Evolutionary conservation across 805 yeast genomes (phyloP).

Genomic region (Myxozyma sirexii): DNA sequence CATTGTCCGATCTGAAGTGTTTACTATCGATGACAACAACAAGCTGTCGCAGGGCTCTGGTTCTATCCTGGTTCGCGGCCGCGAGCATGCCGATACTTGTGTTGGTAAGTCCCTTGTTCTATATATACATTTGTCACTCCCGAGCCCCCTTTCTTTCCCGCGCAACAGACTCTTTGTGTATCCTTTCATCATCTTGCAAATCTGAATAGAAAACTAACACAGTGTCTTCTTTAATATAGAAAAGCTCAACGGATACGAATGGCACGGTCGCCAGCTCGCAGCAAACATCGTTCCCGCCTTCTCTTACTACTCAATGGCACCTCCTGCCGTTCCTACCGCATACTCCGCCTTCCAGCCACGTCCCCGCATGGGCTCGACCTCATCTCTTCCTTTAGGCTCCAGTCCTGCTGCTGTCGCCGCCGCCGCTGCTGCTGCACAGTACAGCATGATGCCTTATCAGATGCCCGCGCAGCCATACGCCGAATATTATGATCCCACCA

Average conservation of each 20-base stretch:
- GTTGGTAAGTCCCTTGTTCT: constrained; percentile 12
- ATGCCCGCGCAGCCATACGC: background rate
- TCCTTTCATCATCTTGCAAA: too few species aligned
- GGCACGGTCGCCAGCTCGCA: constrained; percentile 27
- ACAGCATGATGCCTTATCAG: constrained; percentile 3
- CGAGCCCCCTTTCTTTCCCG: background rate
- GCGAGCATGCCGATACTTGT: constrained; percentile 23
- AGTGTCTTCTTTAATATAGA: too few species aligned
- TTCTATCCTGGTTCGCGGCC: constrained; percentile 29
- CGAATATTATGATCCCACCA: constrained; percentile 8
- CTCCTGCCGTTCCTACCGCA: background rate
- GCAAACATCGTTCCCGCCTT: constrained; percentile 10
- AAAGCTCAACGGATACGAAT: constrained; percentile 25
- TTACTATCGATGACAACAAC: constrained; percentile 15
- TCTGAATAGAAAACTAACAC: too few species aligned
- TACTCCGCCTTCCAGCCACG: background rate
- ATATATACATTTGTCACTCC: background rate
- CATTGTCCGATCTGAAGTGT: constrained; percentile 31
- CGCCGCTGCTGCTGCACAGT: background rate
- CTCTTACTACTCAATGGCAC: background rate
- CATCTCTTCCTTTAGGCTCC: background rate
- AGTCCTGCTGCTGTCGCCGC: background rate
- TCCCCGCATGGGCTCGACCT: background rate
- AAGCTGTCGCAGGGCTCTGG: constrained; percentile 31
- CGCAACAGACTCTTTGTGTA: background rate